phyloP scores from a whole-genome alignment of 306 rosid genomes.

The Sicyos baderoa region DNA sequence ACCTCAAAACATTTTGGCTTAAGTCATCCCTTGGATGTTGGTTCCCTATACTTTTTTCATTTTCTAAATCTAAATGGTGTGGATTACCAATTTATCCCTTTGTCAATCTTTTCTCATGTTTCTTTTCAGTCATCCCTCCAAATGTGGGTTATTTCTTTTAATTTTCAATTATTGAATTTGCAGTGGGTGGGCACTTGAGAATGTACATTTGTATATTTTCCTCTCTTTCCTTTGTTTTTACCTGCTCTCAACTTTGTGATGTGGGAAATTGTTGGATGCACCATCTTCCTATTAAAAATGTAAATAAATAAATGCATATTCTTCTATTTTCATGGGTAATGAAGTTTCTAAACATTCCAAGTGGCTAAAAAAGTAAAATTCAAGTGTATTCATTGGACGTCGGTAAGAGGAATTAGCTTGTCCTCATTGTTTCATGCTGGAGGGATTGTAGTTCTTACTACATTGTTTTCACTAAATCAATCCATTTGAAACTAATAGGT shows the following conservation, averaged over 20 bases:
- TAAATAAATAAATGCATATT: not conserved
- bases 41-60: not conserved
- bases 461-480: constrained; percentile 24
- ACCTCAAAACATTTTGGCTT: not conserved
- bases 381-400: not conserved
- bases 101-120: not conserved
- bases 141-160: not conserved
- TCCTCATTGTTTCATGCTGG: constrained; percentile 11
- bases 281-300: not conserved
- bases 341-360: not conserved
- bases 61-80: not conserved
- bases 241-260: not conserved
- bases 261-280: not conserved
- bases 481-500: constrained; percentile 48
- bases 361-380: not conserved
- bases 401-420: not conserved
- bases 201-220: not conserved
- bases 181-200: not conserved
- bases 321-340: not conserved
- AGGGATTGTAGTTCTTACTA: not conserved
- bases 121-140: constrained; percentile 6
- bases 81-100: not conserved
- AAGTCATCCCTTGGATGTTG: not conserved
- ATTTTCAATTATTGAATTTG: not conserved
- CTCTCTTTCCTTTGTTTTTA: not conserved